Conservation (phyloP, 805 yeast genomes). For the Sugiyamaella mastotermitis region DNA sequence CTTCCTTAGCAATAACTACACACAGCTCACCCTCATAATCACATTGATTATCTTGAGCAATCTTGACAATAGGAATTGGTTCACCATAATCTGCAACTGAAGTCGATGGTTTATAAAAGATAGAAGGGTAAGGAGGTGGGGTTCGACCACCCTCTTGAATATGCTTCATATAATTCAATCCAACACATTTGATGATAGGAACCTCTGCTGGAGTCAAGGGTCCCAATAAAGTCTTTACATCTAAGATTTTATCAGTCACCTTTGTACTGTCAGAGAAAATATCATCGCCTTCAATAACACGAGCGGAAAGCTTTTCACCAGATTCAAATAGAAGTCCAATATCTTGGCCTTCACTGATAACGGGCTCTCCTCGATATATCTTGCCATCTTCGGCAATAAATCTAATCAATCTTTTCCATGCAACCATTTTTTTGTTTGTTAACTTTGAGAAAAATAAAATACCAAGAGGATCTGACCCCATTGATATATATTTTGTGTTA, state of each 20-base stretch:
- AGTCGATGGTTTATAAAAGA: conserved; percentile 14
- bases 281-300: conserved; percentile 11
- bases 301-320: conserved; percentile 10
- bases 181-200: conserved; percentile 13
- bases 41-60: conserved; percentile 23
- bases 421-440: conserved; percentile 8
- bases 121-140: conserved; percentile 17
- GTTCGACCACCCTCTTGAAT: conserved; percentile 17
- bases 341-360: conserved; percentile 24
- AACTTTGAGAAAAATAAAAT: no score
- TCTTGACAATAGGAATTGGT: conserved; percentile 11
- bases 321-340: conserved; percentile 6
- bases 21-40: conserved; percentile 51
- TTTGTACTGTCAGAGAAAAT: conserved; percentile 10
- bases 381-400: conserved; percentile 42
- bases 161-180: conserved; percentile 16
- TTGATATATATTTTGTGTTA: neutral
- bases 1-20: conserved; percentile 43
- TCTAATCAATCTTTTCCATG: conserved; percentile 38
- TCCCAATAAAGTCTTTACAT: conserved; percentile 11
- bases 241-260: conserved; percentile 11
- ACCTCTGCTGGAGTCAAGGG: conserved; percentile 12
- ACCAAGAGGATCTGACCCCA: no score
- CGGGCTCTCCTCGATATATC: conserved; percentile 44
- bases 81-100: conserved; percentile 16